Evolutionary conservation across 2,329 filamentous ascomycete species (phyloP).

Genomic region (Diaporthe citri): DNA sequence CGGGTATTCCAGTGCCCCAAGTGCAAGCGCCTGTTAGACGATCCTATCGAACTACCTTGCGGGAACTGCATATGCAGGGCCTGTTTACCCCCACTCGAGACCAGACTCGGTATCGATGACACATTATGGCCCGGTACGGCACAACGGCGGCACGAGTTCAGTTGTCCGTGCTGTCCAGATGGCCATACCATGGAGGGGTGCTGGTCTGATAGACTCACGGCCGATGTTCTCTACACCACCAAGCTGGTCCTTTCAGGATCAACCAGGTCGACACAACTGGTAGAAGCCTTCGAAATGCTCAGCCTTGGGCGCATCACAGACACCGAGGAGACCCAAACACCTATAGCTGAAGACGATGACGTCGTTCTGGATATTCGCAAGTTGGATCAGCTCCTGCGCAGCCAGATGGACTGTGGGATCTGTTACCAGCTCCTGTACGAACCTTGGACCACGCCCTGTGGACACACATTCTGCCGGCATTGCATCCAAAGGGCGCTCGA

Average conservation of each 20-base stretch:
- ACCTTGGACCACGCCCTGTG: conserved; percentile 86
- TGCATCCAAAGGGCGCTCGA: conserved; percentile 84
- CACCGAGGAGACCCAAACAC: conserved; percentile 58
- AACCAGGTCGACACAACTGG: conserved; percentile 63
- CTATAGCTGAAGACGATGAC: conserved; percentile 47
- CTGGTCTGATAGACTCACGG: conserved; percentile 79
- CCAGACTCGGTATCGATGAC: conserved; percentile 71
- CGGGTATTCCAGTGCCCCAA: conserved; percentile 82
- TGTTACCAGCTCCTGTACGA: conserved; percentile 87
- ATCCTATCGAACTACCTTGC: conserved; percentile 84
- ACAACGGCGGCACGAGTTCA: conserved; percentile 76
- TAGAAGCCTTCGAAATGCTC: conserved; percentile 75
- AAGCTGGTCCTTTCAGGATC: conserved; percentile 63
- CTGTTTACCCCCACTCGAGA: conserved; percentile 78
- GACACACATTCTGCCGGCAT: conserved; percentile 88
- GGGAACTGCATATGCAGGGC: conserved; percentile 81
- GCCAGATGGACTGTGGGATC: conserved; percentile 88
- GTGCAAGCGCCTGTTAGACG: conserved; percentile 76
- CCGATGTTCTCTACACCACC: conserved; percentile 76
- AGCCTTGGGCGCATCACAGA: conserved; percentile 69
- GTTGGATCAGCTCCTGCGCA: conserved; percentile 71
- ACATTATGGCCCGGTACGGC: conserved; percentile 78
- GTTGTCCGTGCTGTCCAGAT: conserved; percentile 78
- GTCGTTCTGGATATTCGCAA: conserved; percentile 60
- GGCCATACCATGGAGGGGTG: conserved; percentile 86